phyloP scores from a whole-genome alignment of 2,329 filamentous ascomycete genomes.

The Cryphonectria japonica region DNA sequence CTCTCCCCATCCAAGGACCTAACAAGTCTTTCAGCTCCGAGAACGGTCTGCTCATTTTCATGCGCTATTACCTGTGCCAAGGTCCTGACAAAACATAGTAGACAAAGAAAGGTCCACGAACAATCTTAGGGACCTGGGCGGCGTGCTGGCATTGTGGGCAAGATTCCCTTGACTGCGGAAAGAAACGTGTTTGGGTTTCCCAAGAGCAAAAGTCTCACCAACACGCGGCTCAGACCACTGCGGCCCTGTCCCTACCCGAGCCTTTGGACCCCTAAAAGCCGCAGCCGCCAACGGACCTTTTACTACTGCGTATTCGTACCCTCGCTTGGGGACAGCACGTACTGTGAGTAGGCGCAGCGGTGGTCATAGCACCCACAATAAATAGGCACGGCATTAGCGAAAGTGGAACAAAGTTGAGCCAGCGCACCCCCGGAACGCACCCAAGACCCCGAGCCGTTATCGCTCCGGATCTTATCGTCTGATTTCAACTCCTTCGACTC shows the following conservation, averaged over 20 bases:
- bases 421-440: slow-evolving; percentile 2
- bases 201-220: background rate
- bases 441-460: slow-evolving; percentile 9
- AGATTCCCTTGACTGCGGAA: background rate
- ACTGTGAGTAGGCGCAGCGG: background rate
- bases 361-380: background rate
- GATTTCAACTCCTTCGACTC: slow-evolving; percentile 11
- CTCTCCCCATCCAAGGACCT: background rate
- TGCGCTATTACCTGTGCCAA: background rate
- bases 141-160: background rate
- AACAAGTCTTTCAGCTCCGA: background rate
- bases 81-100: background rate
- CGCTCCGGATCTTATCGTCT: slow-evolving; percentile 14
- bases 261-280: background rate
- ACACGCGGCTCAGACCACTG: background rate
- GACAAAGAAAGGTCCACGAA: background rate
- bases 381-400: background rate
- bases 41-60: background rate
- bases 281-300: background rate
- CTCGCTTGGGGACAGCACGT: background rate
- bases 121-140: slow-evolving; percentile 1
- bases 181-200: background rate
- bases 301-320: background rate
- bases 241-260: background rate
- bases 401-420: background rate